These are phyloP conservation scores for Puccinia polysora DNA, from an alignment of 1,284 basidiomycete genomes.

Conservation along the genomic window DNA sequence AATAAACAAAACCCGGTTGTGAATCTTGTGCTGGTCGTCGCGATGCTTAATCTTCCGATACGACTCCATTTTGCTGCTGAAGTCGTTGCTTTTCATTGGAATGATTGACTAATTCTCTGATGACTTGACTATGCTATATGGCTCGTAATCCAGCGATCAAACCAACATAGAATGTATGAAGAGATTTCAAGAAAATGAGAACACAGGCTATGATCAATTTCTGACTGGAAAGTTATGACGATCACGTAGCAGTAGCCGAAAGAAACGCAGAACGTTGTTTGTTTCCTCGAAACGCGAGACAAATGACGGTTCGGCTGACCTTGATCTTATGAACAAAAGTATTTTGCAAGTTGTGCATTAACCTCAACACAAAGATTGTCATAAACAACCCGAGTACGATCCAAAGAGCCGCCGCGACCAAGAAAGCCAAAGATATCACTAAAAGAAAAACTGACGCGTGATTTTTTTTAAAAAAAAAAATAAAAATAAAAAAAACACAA, in stretches of 20 bases:
- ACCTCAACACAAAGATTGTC: constrained; percentile 20
- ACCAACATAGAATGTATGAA: not conserved
- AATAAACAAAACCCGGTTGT: too few species aligned
- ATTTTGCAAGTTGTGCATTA: constrained; percentile 27
- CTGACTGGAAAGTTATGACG: too few species aligned
- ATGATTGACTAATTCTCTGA: constrained; percentile 16
- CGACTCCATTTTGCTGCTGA: too few species aligned
- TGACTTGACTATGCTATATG: constrained; percentile 13
- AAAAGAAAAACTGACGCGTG: constrained; percentile 9
- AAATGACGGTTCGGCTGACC: not conserved
- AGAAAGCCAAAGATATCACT: constrained; percentile 23
- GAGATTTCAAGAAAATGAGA: too few species aligned
- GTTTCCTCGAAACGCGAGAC: not conserved
- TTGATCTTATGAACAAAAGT: constrained; percentile 19
- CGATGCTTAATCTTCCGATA: too few species aligned
- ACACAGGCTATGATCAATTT: too few species aligned
- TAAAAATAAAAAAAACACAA: too few species aligned
- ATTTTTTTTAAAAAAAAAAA: not conserved
- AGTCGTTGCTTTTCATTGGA: constrained; percentile 5
- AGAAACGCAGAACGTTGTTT: not conserved
- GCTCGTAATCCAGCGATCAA: not conserved
- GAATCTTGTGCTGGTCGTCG: too few species aligned
- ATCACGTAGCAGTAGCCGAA: too few species aligned
- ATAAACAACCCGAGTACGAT: constrained; percentile 27
- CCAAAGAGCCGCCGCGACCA: constrained; percentile 26